phyloP scores from a whole-genome alignment of 192 early-diverging fungal species.

The Helicostylum pulchrum region DNA sequence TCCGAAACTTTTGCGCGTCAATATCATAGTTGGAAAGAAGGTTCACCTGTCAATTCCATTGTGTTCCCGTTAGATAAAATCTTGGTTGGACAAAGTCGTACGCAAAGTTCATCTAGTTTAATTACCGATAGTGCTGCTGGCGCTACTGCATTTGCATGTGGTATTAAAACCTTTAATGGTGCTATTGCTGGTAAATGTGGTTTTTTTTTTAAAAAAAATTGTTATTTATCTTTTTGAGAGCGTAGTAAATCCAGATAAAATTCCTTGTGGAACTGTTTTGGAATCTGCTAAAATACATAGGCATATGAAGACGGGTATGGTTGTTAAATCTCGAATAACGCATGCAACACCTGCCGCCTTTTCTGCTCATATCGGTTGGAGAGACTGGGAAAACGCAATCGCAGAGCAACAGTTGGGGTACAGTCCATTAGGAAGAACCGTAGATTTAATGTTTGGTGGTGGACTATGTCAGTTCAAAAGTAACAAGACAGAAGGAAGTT shows the following conservation, averaged over 20 bases:
- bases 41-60: constrained; percentile 47
- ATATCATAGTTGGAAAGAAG: constrained; percentile 66
- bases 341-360: constrained; percentile 86
- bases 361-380: constrained; percentile 73
- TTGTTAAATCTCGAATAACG: constrained; percentile 93
- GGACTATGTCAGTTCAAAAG: constrained; percentile 88
- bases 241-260: constrained; percentile 54
- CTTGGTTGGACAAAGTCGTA: constrained; percentile 84
- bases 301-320: constrained; percentile 84
- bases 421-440: constrained; percentile 75
- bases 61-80: constrained; percentile 63
- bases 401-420: constrained; percentile 89
- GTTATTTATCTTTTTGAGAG: background rate
- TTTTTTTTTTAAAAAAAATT: background rate
- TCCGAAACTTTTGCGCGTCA: constrained; percentile 86
- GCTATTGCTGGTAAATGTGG: constrained; percentile 74
- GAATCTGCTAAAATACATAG: constrained; percentile 81
- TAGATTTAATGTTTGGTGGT: constrained; percentile 91
- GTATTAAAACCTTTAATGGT: constrained; percentile 87
- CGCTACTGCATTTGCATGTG: constrained; percentile 93
- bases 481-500: constrained; percentile 55
- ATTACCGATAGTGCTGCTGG: constrained; percentile 97
- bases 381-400: constrained; percentile 83
- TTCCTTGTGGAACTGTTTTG: constrained; percentile 88
- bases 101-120: constrained; percentile 71